Percentiles rank a stretch among this genome's conserved stretches.
Evolutionary conservation across 2,329 filamentous ascomycete species (phyloP).

Genomic region (Calonectria naviculata): DNA sequence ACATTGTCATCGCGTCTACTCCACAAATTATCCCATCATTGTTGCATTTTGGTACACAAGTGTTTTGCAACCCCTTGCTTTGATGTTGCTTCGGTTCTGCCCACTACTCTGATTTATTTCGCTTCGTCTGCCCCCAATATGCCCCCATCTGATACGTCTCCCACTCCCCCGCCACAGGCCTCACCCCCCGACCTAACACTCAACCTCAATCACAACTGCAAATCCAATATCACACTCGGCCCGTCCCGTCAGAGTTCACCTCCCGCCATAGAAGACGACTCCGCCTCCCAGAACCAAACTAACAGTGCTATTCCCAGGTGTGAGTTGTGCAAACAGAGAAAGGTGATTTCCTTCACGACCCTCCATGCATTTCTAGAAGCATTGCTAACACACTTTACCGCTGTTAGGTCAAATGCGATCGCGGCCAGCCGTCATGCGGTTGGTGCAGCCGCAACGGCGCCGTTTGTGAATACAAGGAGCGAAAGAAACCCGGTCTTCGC

Average conservation of each 20-base stretch:
- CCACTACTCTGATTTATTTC: background rate
- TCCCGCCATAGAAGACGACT: slow-evolving; percentile 19
- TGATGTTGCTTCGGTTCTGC: background rate
- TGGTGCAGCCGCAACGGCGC: slow-evolving; percentile 75
- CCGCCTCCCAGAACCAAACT: slow-evolving; percentile 44
- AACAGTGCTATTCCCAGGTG: slow-evolving; percentile 62
- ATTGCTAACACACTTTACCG: slow-evolving; percentile 21
- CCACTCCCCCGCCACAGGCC: slow-evolving; percentile 26
- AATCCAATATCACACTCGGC: slow-evolving; percentile 25
- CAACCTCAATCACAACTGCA: slow-evolving; percentile 16
- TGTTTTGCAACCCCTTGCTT: background rate
- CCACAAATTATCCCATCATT: background rate
- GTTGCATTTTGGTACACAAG: slow-evolving; percentile 13
- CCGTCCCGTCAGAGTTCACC: slow-evolving; percentile 27
- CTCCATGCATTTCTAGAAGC: background rate
- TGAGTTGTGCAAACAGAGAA: slow-evolving; percentile 84
- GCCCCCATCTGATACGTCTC: slow-evolving; percentile 28
- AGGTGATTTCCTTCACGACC: slow-evolving; percentile 60
- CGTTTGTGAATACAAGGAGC: slow-evolving; percentile 74
- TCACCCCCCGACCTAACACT: slow-evolving; percentile 22
- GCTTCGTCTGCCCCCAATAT: slow-evolving; percentile 22
- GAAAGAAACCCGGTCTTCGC: slow-evolving; percentile 73
- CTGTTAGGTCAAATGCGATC: slow-evolving; percentile 78
- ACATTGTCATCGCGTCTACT: slow-evolving; percentile 1
- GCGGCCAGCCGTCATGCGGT: slow-evolving; percentile 77